Conservation (phyloP, 768 basidiomycete genomes). For the Chalciporus sphaerocephalus region DNA sequence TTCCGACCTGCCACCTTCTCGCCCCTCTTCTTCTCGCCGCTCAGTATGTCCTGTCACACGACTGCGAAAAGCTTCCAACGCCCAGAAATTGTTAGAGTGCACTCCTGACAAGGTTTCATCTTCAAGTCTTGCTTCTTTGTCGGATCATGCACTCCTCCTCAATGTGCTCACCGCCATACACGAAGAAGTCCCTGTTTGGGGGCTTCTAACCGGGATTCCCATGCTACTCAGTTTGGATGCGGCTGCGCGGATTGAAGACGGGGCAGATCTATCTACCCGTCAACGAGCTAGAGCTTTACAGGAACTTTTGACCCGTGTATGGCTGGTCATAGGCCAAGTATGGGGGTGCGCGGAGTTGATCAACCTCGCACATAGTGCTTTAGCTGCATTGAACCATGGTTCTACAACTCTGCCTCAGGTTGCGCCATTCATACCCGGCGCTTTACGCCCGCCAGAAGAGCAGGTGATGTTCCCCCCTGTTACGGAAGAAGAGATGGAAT, state of each 20-base stretch:
- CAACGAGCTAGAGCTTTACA: slow-evolving; percentile 53
- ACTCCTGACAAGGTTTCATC: slow-evolving; percentile 41
- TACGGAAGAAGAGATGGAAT: slow-evolving; percentile 20
- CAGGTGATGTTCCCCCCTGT: slow-evolving; percentile 39
- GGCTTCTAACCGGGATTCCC: slow-evolving; percentile 72
- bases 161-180: slow-evolving; percentile 65
- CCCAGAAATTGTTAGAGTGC: slow-evolving; percentile 49
- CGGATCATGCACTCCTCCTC: slow-evolving; percentile 72
- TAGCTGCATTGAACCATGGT: slow-evolving; percentile 37
- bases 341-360: slow-evolving; percentile 63
- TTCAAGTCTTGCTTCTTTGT: slow-evolving; percentile 53
- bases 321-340: slow-evolving; percentile 62
- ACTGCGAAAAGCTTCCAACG: slow-evolving; percentile 53
- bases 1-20: slow-evolving; percentile 26
- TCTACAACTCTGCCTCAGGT: slow-evolving; percentile 37
- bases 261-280: slow-evolving; percentile 34
- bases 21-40: slow-evolving; percentile 40
- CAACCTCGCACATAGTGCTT: slow-evolving; percentile 48
- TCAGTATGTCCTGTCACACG: slow-evolving; percentile 49
- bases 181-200: slow-evolving; percentile 68
- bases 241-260: slow-evolving; percentile 43
- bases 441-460: slow-evolving; percentile 43
- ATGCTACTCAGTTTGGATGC: slow-evolving; percentile 78
- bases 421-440: slow-evolving; percentile 33
- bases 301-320: slow-evolving; percentile 59